Base-by-base conservation (phyloP, 257 asterid genomes). In the Solanum bulbocastanum region DNA sequence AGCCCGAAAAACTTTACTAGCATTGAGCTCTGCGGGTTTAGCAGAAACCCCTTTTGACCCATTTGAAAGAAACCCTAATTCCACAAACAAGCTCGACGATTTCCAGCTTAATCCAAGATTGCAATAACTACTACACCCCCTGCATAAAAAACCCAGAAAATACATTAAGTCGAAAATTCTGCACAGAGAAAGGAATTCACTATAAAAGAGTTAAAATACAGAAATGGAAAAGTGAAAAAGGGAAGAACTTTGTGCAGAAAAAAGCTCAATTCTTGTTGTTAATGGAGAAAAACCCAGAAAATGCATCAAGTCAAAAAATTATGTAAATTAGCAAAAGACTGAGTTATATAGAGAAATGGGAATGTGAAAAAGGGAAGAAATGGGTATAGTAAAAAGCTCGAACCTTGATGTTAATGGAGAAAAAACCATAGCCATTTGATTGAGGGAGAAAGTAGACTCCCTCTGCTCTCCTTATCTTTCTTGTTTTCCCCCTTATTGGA, bases 41-140 rank as follows among this genome's bases (percentile, higher is more conserved):
- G 42, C 66, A 65, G 93, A 86, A 75, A 87, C 81, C 78, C 86
- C 90, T 73, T 88, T 86, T 62, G 89, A 82, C 73, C 82, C 82
- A 86, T 72, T 79, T 42, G 93, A 84, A 16, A 33, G 35, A 6
- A 88, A 90, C 87, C 90, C 91, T 13, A 88, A 88, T 83, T 91
- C 87, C 49, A 91, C 62, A 90, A 94, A 91, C 90, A 89, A 91
- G 92, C 92, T 94, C 82, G 95, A 92, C 0, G 93, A 87, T 87
- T 90, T 92, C 96, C 93, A 92, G 32, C 93, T 92, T 66, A 92
- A 78, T 16, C 90, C 92, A 85, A 72, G 85, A 89, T 91, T 89
- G 83, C 78, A 90, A 85, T 84, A 71, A 72, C 87, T 87, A 88
- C 88, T 83, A 89, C 88, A 88, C 78, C 89, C 89, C 91, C 95